Evolutionary conservation across 2,329 filamentous ascomycete genomes (phyloP).

Genomic region (Myriangium duriaei): DNA sequence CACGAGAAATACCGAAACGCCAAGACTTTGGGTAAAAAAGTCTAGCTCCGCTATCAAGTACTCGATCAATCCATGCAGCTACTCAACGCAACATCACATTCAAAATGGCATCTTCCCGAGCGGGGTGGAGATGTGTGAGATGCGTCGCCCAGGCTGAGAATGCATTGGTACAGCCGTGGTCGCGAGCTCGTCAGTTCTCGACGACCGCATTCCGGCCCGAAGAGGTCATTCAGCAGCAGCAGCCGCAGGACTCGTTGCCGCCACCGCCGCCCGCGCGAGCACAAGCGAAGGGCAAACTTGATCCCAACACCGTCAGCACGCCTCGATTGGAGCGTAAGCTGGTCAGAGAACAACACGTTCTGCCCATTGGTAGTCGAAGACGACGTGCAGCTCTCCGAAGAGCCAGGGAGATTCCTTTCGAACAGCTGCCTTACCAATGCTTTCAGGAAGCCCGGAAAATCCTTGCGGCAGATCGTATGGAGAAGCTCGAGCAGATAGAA

Average conservation of each 20-base stretch:
- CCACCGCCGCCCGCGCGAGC: too few species aligned
- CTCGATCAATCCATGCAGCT: neutral
- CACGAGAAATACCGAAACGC: constrained; percentile 6
- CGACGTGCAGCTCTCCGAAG: constrained; percentile 47
- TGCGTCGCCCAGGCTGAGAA: constrained; percentile 2
- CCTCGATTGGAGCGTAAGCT: constrained; percentile 54
- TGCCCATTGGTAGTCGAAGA: constrained; percentile 73
- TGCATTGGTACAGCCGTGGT: neutral
- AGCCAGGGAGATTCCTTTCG: constrained; percentile 63
- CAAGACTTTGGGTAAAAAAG: constrained; percentile 9
- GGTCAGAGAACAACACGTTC: constrained; percentile 36
- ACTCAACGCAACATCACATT: neutral
- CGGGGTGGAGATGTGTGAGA: constrained; percentile 8
- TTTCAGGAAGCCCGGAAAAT: constrained; percentile 92
- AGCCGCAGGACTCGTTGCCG: neutral
- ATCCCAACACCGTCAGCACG: constrained; percentile 57
- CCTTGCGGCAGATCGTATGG: constrained; percentile 62
- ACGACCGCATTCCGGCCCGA: neutral
- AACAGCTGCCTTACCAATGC: constrained; percentile 90
- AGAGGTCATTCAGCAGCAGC: neutral
- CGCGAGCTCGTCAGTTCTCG: constrained; percentile 1
- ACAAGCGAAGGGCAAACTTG: constrained; percentile 24
- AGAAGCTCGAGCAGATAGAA: constrained; percentile 66
- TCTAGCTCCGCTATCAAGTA: constrained; percentile 1
- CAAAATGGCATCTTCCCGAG: constrained; percentile 1